Base-by-base conservation (phyloP, 2,329 filamentous ascomycete genomes). In the Aspergillus tamarii region DNA sequence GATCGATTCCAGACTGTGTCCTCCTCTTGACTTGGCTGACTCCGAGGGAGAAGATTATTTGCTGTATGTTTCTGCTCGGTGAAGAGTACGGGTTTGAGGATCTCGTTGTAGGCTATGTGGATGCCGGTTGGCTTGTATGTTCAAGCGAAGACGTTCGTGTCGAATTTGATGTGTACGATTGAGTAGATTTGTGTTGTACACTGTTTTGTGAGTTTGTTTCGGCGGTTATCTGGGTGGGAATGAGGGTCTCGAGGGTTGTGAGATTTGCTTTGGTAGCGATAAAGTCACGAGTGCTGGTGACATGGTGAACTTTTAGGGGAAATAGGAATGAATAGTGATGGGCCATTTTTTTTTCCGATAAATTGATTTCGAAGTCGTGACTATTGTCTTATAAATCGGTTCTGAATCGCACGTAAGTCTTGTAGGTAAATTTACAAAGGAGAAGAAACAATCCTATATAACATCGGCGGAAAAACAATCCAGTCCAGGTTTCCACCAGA, bases 41-140 rank as follows among this genome's bases (percentile, higher is more conserved):
- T 73, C 78, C 84, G 0, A 84, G 84, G 43, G 84, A 85, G 63
- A 87, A 91, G 69, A 12, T 10, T 34, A 34, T 12, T 12, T 34
- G 32, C 11, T 34, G 32, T 34, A 11, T 34, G 11, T 12, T 34
- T 34, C 32, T 34, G 10, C 5, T 3, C 32, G 26, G 26, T 26
- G 26, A 26, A 26, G 76, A 91, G 89, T 3, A 89, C 89, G 1
- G 88, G 87, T 3, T 81, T 92, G 62, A 89, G 89, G 0, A 89
- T 92, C 9, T 90, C 90, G 0, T 74, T 87, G 57, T 86, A 87
- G 36, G 86, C 89, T 63, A 91, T 92, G 86, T 92, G 75, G 72
- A 60, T 68, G 4, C 71, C 71, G 2, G 59, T 78, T 32, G 73
- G 77, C 58, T 64, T 78, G 6, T 75, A 70, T 36, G 67, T 71